A percentile compares a stretch with the other conserved stretches of the same genome.
Evolutionary conservation across 345 rosid species (phyloP).

Genomic region (Balakata baccata): DNA sequence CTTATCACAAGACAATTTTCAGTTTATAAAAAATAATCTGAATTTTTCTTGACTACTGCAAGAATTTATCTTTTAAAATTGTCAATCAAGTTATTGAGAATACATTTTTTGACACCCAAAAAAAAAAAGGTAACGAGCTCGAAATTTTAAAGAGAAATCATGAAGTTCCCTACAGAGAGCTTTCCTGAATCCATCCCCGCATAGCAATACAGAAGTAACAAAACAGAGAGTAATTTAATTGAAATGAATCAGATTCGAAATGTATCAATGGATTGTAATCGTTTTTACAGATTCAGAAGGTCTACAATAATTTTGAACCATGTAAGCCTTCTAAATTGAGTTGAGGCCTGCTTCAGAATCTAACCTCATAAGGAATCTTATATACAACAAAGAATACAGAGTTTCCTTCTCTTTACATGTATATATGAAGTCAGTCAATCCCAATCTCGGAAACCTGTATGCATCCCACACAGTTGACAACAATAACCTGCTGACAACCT

Average conservation of each 20-base stretch:
- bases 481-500: not conserved
- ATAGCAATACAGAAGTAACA: too few relatives aligned
- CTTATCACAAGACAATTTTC: too few relatives aligned
- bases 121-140: too few relatives aligned
- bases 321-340: constrained; percentile 20
- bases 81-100: too few relatives aligned
- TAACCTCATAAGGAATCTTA: constrained; percentile 37
- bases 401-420: constrained; percentile 23
- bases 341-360: constrained; percentile 26
- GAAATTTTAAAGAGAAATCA: too few relatives aligned
- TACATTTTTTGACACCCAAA: too few relatives aligned
- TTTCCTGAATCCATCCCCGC: too few relatives aligned
- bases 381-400: constrained; percentile 49
- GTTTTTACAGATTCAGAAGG: constrained; percentile 32
- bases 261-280: constrained; percentile 16
- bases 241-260: constrained; percentile 19
- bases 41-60: too few relatives aligned
- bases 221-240: not conserved
- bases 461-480: constrained; percentile 24
- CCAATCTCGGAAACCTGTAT: constrained; percentile 33
- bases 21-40: too few relatives aligned
- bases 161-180: too few relatives aligned
- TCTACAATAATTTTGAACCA: constrained; percentile 7
- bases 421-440: constrained; percentile 3
- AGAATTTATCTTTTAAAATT: too few relatives aligned